These are phyloP conservation scores for Termitomyces sp. DNA, from an alignment of 768 basidiomycete genomes.

Conservation along the genomic window DNA sequence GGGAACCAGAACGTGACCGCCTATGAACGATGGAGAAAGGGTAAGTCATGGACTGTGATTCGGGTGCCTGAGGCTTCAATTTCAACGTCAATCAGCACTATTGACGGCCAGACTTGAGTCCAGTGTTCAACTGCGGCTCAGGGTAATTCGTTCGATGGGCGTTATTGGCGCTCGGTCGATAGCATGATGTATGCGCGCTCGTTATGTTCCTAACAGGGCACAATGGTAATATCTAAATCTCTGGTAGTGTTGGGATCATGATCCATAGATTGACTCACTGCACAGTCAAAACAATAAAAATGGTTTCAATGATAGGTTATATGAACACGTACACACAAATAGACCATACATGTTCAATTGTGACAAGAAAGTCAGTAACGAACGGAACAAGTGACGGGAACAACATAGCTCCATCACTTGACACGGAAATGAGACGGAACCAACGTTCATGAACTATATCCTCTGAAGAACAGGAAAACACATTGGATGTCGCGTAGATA, in stretches of 20 bases:
- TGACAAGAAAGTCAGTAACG: not conserved
- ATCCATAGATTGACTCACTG: not conserved
- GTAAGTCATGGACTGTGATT: not conserved
- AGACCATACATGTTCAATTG: not conserved
- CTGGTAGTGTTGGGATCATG: not conserved
- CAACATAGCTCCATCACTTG: not conserved
- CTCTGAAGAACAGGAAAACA: not conserved
- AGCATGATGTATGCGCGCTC: not conserved
- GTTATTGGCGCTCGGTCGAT: not conserved
- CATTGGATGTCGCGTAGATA: slow-evolving; percentile 3
- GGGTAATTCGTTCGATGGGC: not conserved
- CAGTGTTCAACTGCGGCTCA: not conserved
- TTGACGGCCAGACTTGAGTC: not conserved
- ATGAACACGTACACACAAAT: not conserved
- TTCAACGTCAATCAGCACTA: not conserved
- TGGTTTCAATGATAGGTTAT: not conserved
- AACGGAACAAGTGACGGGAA: not conserved
- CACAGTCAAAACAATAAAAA: not conserved
- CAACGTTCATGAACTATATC: not conserved
- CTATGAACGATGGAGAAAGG: too few relatives aligned
- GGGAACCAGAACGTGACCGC: not conserved
- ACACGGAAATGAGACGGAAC: not conserved
- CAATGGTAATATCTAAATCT: not conserved
- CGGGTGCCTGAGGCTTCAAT: not conserved
- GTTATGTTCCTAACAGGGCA: not conserved